Conservation (phyloP, 169 alveolate species). For the Amoebophrya sp. region DNA sequence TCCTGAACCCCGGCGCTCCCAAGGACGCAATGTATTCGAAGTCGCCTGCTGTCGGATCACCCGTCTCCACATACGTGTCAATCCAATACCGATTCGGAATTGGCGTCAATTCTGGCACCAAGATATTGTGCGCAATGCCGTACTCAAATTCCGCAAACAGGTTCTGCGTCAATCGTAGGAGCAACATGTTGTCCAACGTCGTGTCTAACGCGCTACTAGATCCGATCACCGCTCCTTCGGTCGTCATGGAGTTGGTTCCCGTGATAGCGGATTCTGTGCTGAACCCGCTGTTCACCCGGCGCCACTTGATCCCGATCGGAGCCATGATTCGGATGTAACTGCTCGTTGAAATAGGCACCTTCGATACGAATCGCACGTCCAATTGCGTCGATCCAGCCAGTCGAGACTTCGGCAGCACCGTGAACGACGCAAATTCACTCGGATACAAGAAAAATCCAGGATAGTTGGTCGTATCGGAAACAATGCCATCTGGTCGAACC, state of each 20-base stretch:
- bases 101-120: conserved; percentile 18
- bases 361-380: conserved; percentile 21
- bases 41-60: conserved; percentile 16
- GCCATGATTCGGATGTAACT: conserved; percentile 27
- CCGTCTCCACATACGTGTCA: conserved; percentile 25
- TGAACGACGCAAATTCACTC: conserved; percentile 27
- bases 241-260: conserved; percentile 24
- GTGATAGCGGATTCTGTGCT: conserved; percentile 28
- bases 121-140: conserved; percentile 15
- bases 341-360: background rate
- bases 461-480: background rate
- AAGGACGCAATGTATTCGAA: conserved; percentile 16
- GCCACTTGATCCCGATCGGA: conserved; percentile 34
- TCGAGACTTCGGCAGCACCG: conserved; percentile 25
- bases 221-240: background rate
- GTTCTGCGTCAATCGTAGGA: background rate
- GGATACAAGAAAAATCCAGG: conserved; percentile 29
- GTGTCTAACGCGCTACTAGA: background rate
- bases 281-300: conserved; percentile 22
- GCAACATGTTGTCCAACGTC: conserved; percentile 23
- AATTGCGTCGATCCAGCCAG: background rate
- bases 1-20: conserved; percentile 33
- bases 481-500: conserved; percentile 38
- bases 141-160: conserved; percentile 37
- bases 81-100: conserved; percentile 29